Evolutionary conservation across 2,329 filamentous ascomycete species (phyloP).

Genomic region (Ophiostoma himal-ulmi): DNA sequence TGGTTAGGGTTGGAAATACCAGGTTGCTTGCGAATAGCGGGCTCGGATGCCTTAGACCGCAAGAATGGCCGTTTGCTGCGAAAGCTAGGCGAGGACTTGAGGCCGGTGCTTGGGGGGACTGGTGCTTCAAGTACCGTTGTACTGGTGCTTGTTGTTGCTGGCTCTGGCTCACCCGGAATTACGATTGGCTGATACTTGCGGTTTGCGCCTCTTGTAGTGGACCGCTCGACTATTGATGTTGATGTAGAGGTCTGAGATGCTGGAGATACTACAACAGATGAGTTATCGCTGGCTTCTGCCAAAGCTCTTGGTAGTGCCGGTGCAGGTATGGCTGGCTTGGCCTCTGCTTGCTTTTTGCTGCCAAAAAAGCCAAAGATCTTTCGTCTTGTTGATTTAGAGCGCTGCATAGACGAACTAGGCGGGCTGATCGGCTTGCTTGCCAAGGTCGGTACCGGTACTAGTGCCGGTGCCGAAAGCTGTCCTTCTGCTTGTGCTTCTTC

Average conservation of each 20-base stretch:
- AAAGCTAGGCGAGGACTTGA: not conserved
- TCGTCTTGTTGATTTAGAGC: slow-evolving; percentile 51
- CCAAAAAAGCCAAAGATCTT: slow-evolving; percentile 53
- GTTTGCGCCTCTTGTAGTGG: slow-evolving; percentile 37
- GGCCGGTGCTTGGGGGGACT: not conserved
- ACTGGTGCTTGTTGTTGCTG: slow-evolving; percentile 14
- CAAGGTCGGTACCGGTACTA: not conserved
- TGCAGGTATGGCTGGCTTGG: slow-evolving; percentile 6
- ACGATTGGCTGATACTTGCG: slow-evolving; percentile 42
- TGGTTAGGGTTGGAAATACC: not conserved
- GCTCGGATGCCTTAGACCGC: slow-evolving; percentile 26
- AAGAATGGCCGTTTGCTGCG: slow-evolving; percentile 22
- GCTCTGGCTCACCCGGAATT: slow-evolving; percentile 27
- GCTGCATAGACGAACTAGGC: slow-evolving; percentile 30
- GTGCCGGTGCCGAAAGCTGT: not conserved
- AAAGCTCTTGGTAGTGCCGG: not conserved
- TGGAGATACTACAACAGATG: not conserved
- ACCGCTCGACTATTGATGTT: slow-evolving; percentile 19
- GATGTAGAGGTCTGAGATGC: not conserved
- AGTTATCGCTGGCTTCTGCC: not conserved
- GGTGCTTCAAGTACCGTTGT: not conserved
- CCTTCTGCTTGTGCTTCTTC: not conserved
- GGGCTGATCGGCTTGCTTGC: not conserved
- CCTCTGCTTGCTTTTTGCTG: slow-evolving; percentile 37
- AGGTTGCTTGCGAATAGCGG: slow-evolving; percentile 19